Base-by-base conservation (phyloP, 164 flowering plant species). In the Nymphaea thermarum region DNA sequence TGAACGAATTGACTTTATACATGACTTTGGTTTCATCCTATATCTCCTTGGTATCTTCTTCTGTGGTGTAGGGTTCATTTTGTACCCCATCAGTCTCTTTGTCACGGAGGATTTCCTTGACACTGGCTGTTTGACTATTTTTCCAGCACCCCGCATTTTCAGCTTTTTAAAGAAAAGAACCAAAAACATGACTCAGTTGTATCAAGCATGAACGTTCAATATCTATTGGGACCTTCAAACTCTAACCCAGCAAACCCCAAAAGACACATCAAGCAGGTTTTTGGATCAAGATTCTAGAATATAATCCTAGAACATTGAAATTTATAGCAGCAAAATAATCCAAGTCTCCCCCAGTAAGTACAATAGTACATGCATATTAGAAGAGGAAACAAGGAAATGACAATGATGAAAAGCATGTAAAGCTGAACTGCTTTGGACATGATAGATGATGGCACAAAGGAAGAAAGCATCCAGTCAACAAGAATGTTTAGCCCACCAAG, bases 1-100 rank as follows among this genome's bases (percentile, higher is more conserved):
- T 43, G 85, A 70, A 67, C 70, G 71, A 66, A 67, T 65, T 55
- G 70, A 62, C 57, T 75, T 78, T 59, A 36, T 66, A 65, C 74
- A 73, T 68, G 79, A 75, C 70, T 75, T 82, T 45, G 74, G 68
- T 64, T 76, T 80, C 44, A 74, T 65, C 64, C 79, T 84, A 11
- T 44, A 72, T 61, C 77, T 75, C 68, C 75, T 82, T 42, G 67
- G 42, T 66, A 69, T 77, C 62, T 71, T 79, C 5, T 67, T 70
- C 70, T 73, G 73, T 59, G 77, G 71, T 25, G 77, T 57, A 44
- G 72, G 63, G 64, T 62, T 71, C 53, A 74, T 62, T 71, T 71
- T 71, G 44, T 78, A 79, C 59, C 68, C 82, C 61, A 62, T 60
- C 5, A 69, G 73, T 69, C 42, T 71, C 74, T 76, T 72, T 3